These are phyloP conservation scores for Isabelozyma gotoi DNA, from an alignment of 805 yeast species.

Conservation along the genomic window DNA sequence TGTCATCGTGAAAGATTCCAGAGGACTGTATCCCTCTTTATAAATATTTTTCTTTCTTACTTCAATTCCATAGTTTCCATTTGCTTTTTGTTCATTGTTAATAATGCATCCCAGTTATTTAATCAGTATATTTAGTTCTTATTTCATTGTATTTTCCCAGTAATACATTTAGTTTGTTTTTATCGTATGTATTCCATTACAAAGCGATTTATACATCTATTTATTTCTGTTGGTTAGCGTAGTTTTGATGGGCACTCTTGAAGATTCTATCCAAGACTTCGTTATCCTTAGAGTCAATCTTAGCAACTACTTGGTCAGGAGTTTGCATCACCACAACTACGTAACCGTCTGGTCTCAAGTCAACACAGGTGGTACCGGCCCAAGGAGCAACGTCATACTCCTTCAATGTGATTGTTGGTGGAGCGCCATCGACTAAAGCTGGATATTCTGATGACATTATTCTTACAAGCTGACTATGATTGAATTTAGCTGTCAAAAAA, in stretches of 20 bases:
- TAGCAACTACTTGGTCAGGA: constrained; percentile 45
- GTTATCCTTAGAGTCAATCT: constrained; percentile 34
- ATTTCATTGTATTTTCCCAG: too few species aligned
- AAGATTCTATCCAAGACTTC: constrained; percentile 45
- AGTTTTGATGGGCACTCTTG: constrained; percentile 42
- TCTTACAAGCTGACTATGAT: too few species aligned
- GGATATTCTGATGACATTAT: constrained; percentile 40
- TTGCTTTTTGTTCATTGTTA: too few species aligned
- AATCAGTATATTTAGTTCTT: background rate
- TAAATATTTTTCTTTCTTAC: too few species aligned
- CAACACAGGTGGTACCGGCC: constrained; percentile 53
- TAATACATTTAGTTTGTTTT: too few species aligned
- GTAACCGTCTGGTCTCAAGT: constrained; percentile 23
- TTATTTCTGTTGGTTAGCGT: constrained; percentile 8
- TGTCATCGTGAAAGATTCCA: background rate
- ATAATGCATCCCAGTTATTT: background rate
- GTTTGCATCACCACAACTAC: constrained; percentile 47
- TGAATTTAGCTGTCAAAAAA: background rate
- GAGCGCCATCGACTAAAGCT: constrained; percentile 41
- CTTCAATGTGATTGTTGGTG: constrained; percentile 45
- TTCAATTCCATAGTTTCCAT: background rate
- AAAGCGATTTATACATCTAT: too few species aligned
- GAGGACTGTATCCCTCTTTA: background rate
- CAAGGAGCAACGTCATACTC: constrained; percentile 54
- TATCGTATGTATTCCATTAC: too few species aligned